Base-by-base conservation (phyloP, 2,329 filamentous ascomycete genomes). In the Diaporthe velutina region DNA sequence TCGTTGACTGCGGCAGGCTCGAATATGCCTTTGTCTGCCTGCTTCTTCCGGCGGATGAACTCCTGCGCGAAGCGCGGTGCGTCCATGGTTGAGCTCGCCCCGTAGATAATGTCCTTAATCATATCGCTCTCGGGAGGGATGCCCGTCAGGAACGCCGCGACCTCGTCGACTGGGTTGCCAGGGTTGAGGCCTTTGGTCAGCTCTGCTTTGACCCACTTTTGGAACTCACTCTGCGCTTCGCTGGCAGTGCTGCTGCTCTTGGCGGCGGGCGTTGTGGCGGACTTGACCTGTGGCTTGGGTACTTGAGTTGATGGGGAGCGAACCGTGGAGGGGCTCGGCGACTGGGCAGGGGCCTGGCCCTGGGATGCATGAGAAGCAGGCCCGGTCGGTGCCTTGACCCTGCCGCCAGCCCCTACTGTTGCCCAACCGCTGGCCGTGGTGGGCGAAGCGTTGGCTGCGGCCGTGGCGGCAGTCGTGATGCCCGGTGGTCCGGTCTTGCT, bases 41-140 rank as follows among this genome's bases (percentile, higher is more conserved):
- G 90, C 88, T 94, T 97, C 85, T 96, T 96, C 79, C 96, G 95
- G 45, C 96, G 94, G 75, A 98, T 91, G 81, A 97, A 99, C 83
- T 99, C 97, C 75, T 98, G 94, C 0, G 95, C 95, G 81, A 98
- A 98, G 80, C 97, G 95, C 67, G 94, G 93, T 0, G 95, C 95
- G 81, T 99, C 95, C 84, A 99, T 94, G 74, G 91, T 91, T 84
- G 98, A 98, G 30, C 98, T 93, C 12, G 94, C 94, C 81, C 98
- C 97, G 17, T 95, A 94, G 79, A 99, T 96, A 78, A 98, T 90
- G 75, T 94, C 91, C 19, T 90, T 71, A 38, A 76, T 71, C 52
- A 76, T 71, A 0, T 73, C 68, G 48, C 67, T 73, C 40, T 76
- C 73, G 6, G 68, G 42, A n/a, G 70, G 50, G 55, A 98, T 91